Base-by-base conservation (phyloP, 2,329 filamentous ascomycete species). In the Stachybotrys chlorohalonatus region DNA sequence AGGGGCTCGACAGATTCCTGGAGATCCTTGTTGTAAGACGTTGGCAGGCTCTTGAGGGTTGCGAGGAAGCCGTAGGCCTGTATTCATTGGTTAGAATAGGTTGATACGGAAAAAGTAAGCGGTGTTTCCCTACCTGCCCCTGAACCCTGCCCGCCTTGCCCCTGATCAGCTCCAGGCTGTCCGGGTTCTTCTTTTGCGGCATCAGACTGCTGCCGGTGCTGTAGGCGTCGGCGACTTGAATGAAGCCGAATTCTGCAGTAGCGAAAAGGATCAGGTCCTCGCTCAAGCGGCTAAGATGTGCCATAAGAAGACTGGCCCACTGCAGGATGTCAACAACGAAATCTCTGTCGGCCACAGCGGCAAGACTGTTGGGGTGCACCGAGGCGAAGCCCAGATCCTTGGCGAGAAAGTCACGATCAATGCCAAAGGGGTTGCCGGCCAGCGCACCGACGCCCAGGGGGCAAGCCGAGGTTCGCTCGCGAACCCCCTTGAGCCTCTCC, bases 1-100 rank as follows among this genome's bases (percentile, higher is more conserved):
- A 95, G 83, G n/a, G 87, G 86, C 76, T 95, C 87, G 58, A 89
- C 85, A 56, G 83, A 86, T 73, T 95, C 90, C 72, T 96, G 90
- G n/a, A 95, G 73, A 69, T 95, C 90, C 73, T 95, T 95, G 77
- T 95, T 93, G 77, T 95, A 95, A 3, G 87, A 90, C 48, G 82
- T 87, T 2, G 89, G 88, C 31, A 94, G 81, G 54, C 87, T 87
- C 68, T 81, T 81, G 11, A 47, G 46, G 2, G 54, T 68, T n/a
- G 11, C 15, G 8, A 47, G 46, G 7, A 16, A 47, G n/a, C n/a
- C 9, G 15, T n/a, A 13, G 8, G 46, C 46, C 9, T 11, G 11
- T 47, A 53, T 49, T 65, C 62, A 24, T 24, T 24, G 24, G 24
- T 24, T 24, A 24, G 24, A 24, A 24, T 24, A 24, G 24, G 24